Evolutionary conservation across 768 basidiomycete species (phyloP).

Genomic region (Pholiota conissans): DNA sequence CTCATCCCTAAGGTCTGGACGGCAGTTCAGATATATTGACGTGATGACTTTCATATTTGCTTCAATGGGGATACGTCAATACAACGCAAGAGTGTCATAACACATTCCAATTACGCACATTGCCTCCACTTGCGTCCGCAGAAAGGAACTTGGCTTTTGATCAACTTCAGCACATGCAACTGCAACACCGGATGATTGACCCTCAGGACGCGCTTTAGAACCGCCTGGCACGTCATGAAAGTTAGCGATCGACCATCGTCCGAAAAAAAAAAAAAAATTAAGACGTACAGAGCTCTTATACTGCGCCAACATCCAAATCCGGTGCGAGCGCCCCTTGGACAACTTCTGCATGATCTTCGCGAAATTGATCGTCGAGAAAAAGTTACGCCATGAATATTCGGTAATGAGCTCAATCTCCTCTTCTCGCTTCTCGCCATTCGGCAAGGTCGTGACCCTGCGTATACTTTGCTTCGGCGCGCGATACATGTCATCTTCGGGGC

Average conservation of each 20-base stretch:
- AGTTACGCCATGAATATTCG: constrained; percentile 97
- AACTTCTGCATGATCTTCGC: constrained; percentile 98
- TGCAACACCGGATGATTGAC: constrained; percentile 95
- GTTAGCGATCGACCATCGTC: neutral
- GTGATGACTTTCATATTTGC: constrained; percentile 99
- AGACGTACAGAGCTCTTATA: constrained; percentile 92
- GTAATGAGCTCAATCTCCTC: constrained; percentile 92
- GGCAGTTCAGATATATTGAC: constrained; percentile 94
- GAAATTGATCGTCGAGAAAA: constrained; percentile 96
- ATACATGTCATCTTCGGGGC: constrained; percentile 66
- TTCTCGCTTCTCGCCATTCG: constrained; percentile 73
- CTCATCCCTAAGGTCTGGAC: constrained; percentile 95
- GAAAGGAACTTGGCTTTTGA: constrained; percentile 99
- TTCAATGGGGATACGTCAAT: constrained; percentile 29
- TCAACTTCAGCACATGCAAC: constrained; percentile 91
- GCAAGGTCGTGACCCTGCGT: constrained; percentile 54
- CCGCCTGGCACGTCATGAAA: constrained; percentile 57
- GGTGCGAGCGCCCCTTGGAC: constrained; percentile 90
- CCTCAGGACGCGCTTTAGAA: constrained; percentile 91
- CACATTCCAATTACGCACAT: constrained; percentile 46
- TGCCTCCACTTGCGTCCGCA: constrained; percentile 98
- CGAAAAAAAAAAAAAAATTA: neutral
- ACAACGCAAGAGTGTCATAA: constrained; percentile 1
- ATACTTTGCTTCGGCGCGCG: constrained; percentile 61
- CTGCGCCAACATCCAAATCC: constrained; percentile 94